Percentiles rank a stretch among this genome's conserved stretches.
Conservation (phyloP, 805 yeast species). For the Geotrichum ghanense region DNA sequence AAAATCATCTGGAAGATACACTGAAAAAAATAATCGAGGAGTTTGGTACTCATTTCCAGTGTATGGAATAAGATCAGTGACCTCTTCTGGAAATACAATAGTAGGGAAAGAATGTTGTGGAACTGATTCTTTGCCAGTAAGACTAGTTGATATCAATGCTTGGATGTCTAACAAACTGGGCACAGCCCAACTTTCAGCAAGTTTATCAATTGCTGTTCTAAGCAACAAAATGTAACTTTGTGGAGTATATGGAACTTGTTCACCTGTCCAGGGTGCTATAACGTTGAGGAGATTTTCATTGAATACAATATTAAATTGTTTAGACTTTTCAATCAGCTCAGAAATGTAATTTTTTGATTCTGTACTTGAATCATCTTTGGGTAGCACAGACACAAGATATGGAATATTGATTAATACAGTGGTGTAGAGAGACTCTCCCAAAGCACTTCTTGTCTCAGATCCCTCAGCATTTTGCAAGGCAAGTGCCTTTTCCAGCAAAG, state of each 20-base stretch:
- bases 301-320: constrained; percentile 4
- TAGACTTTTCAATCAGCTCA: constrained; percentile 5
- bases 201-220: constrained; percentile 11
- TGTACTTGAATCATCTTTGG: constrained; percentile 25
- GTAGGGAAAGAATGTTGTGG: constrained; percentile 24
- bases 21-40: constrained; percentile 51
- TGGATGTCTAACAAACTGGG: constrained; percentile 14
- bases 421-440: constrained; percentile 59
- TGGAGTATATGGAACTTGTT: constrained; percentile 23
- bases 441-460: constrained; percentile 34
- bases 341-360: background rate
- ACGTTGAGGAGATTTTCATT: background rate
- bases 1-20: constrained; percentile 47
- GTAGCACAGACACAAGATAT: constrained; percentile 28
- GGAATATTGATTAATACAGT: constrained; percentile 56
- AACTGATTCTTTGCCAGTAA: constrained; percentile 1
- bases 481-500: constrained; percentile 43
- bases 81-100: constrained; percentile 20
- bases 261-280: constrained; percentile 2
- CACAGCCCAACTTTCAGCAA: constrained; percentile 16
- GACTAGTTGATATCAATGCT: constrained; percentile 6
- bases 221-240: constrained; percentile 20
- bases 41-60: constrained; percentile 32
- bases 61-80: constrained; percentile 2
- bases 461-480: constrained; percentile 35